Base-by-base conservation (phyloP, 2,329 filamentous ascomycete species). In the Diaporthe aspalathi region DNA sequence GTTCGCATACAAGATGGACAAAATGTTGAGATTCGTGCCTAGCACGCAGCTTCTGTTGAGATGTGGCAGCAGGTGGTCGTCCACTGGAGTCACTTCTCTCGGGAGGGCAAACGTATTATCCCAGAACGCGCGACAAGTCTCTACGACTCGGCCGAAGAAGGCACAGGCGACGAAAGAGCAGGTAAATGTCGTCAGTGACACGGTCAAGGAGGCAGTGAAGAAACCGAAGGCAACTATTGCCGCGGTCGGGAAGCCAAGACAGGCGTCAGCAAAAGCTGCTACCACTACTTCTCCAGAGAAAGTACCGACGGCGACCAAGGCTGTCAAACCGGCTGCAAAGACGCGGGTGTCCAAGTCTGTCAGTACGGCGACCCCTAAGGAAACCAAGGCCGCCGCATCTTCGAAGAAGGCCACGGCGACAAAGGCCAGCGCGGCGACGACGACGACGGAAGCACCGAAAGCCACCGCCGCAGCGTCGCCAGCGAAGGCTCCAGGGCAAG, bases 71-170 rank as follows among this genome's bases (percentile, higher is more conserved):
- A n/a, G 50, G 11, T 69, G 63, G 71, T 56, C 60, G 27, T 49
- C n/a, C 24, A 53, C 35, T 16, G 66, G 69, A 14, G 53, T 67
- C 14, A 40, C 69, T 17, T 57, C 69, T 3, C 29, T 54, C 9
- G 27, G 56, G n/a, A 52, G 14, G 24, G 50, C 38, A 12, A 60
- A n/a, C 20, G 29, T 49, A 5, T 12, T 73, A 5, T 47, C 40
- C 27, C 56, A 71, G 43, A 24, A 27, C 45, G 47, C 69, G 22
- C 57, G 71, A 29, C 65, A 69, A 27, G 71, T 62, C 27, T 71
- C 71, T 47, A 72, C 68, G 17, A 73, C 71, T 22, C 50, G 43
- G n/a, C 27, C 71, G n/a, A 71, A 68, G 32, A 71, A 66, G 24
- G 68, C 65, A 2, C 68, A 68, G 57, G 56, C 65, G 4, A 45